A percentile compares a stretch with the other conserved stretches of the same genome.
These are phyloP conservation scores for Cicer cuneatum DNA, from an alignment of 306 rosid species.

Conservation along the genomic window DNA sequence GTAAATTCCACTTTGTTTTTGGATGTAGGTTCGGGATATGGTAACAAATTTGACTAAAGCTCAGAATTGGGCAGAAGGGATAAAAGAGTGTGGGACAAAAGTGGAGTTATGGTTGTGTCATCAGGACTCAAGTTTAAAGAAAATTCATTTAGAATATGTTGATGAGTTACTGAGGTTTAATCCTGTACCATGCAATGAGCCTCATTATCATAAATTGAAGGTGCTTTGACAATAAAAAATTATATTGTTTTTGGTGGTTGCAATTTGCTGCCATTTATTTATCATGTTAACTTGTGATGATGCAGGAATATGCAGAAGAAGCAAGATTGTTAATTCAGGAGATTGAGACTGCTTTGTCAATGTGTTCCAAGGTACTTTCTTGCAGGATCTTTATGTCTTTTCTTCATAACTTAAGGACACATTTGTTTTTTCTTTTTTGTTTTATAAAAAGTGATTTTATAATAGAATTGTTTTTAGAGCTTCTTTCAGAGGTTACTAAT, in stretches of 20 bases:
- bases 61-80: slow-evolving; percentile 82
- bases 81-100: slow-evolving; percentile 68
- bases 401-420: not conserved
- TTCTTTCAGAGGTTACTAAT: not conserved
- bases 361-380: slow-evolving; percentile 60
- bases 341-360: slow-evolving; percentile 59
- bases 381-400: slow-evolving; percentile 23
- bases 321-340: slow-evolving; percentile 67
- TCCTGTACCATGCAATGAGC: slow-evolving; percentile 72
- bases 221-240: slow-evolving; percentile 51
- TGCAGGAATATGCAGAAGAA: slow-evolving; percentile 74
- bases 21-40: slow-evolving; percentile 79
- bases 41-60: slow-evolving; percentile 64
- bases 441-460: not conserved
- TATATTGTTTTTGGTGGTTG: slow-evolving; percentile 37
- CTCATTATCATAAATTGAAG: slow-evolving; percentile 79
- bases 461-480: not conserved
- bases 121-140: slow-evolving; percentile 51
- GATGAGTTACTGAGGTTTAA: slow-evolving; percentile 61
- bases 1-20: slow-evolving; percentile 39
- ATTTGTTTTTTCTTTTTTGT: not conserved
- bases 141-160: slow-evolving; percentile 63
- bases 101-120: slow-evolving; percentile 60
- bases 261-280: slow-evolving; percentile 35
- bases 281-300: slow-evolving; percentile 20